These are phyloP conservation scores for Pseudocercospora macadamiae DNA, from an alignment of 2,329 filamentous ascomycete species.

Conservation along the genomic window DNA sequence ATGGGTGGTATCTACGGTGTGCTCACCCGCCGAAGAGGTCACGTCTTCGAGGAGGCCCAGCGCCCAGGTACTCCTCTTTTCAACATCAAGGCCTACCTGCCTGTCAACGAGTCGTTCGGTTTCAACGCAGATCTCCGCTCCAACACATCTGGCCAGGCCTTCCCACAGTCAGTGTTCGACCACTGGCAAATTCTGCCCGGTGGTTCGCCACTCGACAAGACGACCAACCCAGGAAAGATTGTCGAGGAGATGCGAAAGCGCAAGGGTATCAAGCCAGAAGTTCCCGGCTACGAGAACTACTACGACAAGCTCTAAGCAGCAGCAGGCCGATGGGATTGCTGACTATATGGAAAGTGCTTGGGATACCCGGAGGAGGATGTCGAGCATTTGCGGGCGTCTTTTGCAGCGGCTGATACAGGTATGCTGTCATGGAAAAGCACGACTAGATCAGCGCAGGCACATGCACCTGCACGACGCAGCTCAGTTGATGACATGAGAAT, in stretches of 20 bases:
- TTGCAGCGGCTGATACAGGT: slow-evolving; percentile 22
- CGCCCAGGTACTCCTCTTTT: slow-evolving; percentile 97
- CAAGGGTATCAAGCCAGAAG: slow-evolving; percentile 98
- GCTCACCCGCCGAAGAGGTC: slow-evolving; percentile 94
- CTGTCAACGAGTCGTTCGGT: slow-evolving; percentile 96
- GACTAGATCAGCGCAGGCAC: slow-evolving; percentile 22
- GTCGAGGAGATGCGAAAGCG: slow-evolving; percentile 93
- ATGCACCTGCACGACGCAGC: slow-evolving; percentile 6
- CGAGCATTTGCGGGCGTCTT: slow-evolving; percentile 27
- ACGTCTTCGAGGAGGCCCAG: slow-evolving; percentile 99
- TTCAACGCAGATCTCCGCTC: slow-evolving; percentile 97
- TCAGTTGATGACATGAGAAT: slow-evolving; percentile 24
- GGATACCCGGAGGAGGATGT: slow-evolving; percentile 21
- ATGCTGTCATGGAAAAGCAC: slow-evolving; percentile 21
- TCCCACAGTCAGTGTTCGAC: slow-evolving; percentile 98
- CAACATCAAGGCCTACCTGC: slow-evolving; percentile 97
- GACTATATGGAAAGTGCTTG: slow-evolving; percentile 12
- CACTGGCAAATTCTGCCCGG: slow-evolving; percentile 97
- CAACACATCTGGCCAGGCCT: slow-evolving; percentile 93
- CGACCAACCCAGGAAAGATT: slow-evolving; percentile 79
- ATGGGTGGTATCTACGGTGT: slow-evolving; percentile 99
- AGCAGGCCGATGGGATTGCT: slow-evolving; percentile 21
- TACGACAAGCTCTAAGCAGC: slow-evolving; percentile 42
- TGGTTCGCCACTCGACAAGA: slow-evolving; percentile 84
- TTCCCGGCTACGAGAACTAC: slow-evolving; percentile 86